phyloP scores from a whole-genome alignment of 2,329 filamentous ascomycete genomes.

The Hawksworthiomyces lignivorus region DNA sequence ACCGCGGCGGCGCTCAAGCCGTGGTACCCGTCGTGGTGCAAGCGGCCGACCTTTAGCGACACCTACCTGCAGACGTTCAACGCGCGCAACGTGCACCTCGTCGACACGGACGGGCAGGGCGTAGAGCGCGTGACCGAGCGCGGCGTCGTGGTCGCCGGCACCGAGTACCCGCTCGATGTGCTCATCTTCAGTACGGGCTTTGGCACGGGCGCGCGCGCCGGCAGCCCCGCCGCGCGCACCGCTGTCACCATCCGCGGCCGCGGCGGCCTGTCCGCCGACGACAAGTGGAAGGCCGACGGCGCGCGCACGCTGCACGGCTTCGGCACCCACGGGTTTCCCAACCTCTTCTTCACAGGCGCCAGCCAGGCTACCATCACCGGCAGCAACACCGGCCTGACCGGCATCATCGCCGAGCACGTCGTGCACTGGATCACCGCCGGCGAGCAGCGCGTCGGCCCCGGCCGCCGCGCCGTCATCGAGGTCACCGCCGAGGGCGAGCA shows the following conservation, averaged over 20 bases:
- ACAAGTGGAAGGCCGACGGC: conserved; percentile 13
- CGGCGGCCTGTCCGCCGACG: conserved; percentile 9
- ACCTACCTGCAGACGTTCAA: conserved; percentile 54
- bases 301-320: conserved; percentile 13
- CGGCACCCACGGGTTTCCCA: conserved; percentile 16
- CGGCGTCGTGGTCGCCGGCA: conserved; percentile 37
- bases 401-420: conserved; percentile 27
- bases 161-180: conserved; percentile 33
- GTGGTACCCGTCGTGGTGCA: conserved; percentile 57
- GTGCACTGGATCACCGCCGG: conserved; percentile 6
- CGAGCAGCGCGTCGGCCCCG: background rate
- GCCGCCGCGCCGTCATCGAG: conserved; percentile 4
- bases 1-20: conserved; percentile 47
- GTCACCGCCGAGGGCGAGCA: conserved; percentile 11
- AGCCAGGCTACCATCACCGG: conserved; percentile 7
- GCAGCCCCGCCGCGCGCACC: conserved; percentile 12
- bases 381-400: conserved; percentile 22
- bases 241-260: conserved; percentile 8
- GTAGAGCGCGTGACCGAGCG: conserved; percentile 35
- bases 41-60: conserved; percentile 55
- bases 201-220: background rate
- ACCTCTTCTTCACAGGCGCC: conserved; percentile 14
- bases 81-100: conserved; percentile 45
- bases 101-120: conserved; percentile 51
- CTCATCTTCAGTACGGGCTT: conserved; percentile 6